phyloP scores from a whole-genome alignment of 2,329 filamentous ascomycete species.

The Hymenoscyphus linearis region DNA sequence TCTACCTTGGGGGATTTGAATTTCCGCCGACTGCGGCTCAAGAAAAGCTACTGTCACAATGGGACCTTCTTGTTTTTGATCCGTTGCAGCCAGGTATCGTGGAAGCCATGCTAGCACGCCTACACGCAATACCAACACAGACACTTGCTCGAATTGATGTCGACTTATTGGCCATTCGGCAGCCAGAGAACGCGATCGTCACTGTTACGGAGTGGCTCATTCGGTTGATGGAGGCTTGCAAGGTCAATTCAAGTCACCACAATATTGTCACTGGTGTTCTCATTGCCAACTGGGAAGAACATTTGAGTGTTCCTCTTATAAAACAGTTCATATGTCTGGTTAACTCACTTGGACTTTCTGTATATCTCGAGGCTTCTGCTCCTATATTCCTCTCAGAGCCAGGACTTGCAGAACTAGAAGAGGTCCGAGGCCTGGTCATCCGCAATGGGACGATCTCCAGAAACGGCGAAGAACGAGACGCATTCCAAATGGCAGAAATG shows the following conservation, averaged over 20 bases:
- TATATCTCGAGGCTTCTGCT: slow-evolving; percentile 25
- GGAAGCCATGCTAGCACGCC: slow-evolving; percentile 29
- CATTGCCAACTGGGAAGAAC: slow-evolving; percentile 20
- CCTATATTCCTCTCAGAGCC: slow-evolving; percentile 26
- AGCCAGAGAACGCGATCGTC: slow-evolving; percentile 8
- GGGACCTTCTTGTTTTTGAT: slow-evolving; percentile 41
- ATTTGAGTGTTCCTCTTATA: slow-evolving; percentile 14
- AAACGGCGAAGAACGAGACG: slow-evolving; percentile 39
- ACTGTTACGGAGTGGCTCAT: slow-evolving; percentile 16
- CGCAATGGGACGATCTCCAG: slow-evolving; percentile 40
- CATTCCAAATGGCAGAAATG: slow-evolving; percentile 36
- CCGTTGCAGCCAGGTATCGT: slow-evolving; percentile 35
- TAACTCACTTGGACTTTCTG: slow-evolving; percentile 22
- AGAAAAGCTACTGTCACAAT: slow-evolving; percentile 35
- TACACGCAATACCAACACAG: slow-evolving; percentile 16
- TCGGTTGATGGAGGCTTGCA: slow-evolving; percentile 12
- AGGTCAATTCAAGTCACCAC: slow-evolving; percentile 13
- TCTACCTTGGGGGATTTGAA: slow-evolving; percentile 38
- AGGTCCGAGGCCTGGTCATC: slow-evolving; percentile 37
- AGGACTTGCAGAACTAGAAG: slow-evolving; percentile 18
- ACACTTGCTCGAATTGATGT: slow-evolving; percentile 24
- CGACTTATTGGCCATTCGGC: slow-evolving; percentile 5
- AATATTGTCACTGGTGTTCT: slow-evolving; percentile 20
- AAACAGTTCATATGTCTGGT: slow-evolving; percentile 22
- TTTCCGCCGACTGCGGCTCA: slow-evolving; percentile 32